Conservation (phyloP, 2,329 filamentous ascomycete genomes). For the Beauveria caledonica region DNA sequence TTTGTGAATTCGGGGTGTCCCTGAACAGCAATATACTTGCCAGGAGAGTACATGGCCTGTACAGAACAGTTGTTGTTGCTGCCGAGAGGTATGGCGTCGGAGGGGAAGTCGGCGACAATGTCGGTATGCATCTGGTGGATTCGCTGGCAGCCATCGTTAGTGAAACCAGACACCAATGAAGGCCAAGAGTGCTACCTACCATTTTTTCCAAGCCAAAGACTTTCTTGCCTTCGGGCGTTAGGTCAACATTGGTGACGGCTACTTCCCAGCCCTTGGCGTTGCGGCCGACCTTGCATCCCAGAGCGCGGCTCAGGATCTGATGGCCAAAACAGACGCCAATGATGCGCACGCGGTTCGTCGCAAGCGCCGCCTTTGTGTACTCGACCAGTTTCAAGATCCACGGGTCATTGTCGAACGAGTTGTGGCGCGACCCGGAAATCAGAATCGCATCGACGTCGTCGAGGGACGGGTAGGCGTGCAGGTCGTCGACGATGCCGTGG, state of each 20-base stretch:
- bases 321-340: constrained; percentile 83
- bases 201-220: constrained; percentile 60
- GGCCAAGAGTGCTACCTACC: constrained; percentile 24
- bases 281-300: constrained; percentile 58
- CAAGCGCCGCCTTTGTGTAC: constrained; percentile 53
- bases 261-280: constrained; percentile 72
- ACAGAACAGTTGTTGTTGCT: constrained; percentile 59
- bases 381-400: constrained; percentile 72
- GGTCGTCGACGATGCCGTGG: constrained; percentile 58
- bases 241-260: constrained; percentile 59
- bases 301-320: constrained; percentile 69
- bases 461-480: constrained; percentile 61
- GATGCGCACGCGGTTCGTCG: constrained; percentile 55
- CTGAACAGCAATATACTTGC: constrained; percentile 66
- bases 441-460: constrained; percentile 74
- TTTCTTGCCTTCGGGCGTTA: constrained; percentile 62
- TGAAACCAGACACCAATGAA: not conserved
- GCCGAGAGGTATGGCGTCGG: constrained; percentile 54
- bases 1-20: constrained; percentile 78
- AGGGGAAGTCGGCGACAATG: constrained; percentile 57
- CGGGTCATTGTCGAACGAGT: constrained; percentile 62
- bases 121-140: constrained; percentile 87
- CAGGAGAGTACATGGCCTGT: constrained; percentile 70
- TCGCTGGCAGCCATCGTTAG: constrained; percentile 33
- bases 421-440: constrained; percentile 67